Conservation (phyloP, 2,329 filamentous ascomycete species). For the Aotearoamyces nothofagi region DNA sequence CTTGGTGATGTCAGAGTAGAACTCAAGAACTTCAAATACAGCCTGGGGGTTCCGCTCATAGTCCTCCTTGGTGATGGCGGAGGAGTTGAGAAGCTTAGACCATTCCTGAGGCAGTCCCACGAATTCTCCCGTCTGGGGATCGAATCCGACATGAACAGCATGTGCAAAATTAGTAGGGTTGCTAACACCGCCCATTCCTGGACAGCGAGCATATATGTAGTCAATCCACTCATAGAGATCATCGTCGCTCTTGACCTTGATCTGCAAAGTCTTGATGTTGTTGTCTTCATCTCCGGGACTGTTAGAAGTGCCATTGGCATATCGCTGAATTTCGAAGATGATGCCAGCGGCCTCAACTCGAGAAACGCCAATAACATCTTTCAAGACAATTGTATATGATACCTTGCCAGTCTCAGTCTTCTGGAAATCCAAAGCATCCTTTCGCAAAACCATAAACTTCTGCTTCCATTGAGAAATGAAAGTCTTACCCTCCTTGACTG, state of each 20-base stretch:
- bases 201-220: conserved; percentile 90
- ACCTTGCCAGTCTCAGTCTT: conserved; percentile 83
- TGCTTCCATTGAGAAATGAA: conserved; percentile 80
- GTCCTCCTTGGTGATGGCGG: conserved; percentile 95
- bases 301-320: conserved; percentile 49
- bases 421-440: conserved; percentile 87
- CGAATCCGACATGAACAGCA: conserved; percentile 93
- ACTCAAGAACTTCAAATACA: conserved; percentile 67
- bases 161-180: conserved; percentile 98
- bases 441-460: conserved; percentile 80
- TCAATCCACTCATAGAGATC: conserved; percentile 99
- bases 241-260: conserved; percentile 88
- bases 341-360: conserved; percentile 83
- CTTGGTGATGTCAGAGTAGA: conserved; percentile 74
- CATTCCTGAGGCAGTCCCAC: conserved; percentile 89
- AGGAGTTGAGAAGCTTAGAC: conserved; percentile 91
- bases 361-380: conserved; percentile 79
- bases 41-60: conserved; percentile 93
- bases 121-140: conserved; percentile 88
- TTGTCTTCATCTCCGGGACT: conserved; percentile 63
- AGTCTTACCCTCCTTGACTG: conserved; percentile 81
- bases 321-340: conserved; percentile 84
- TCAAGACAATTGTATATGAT: conserved; percentile 69
- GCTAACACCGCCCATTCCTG: conserved; percentile 94
- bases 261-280: conserved; percentile 69